phyloP scores from a whole-genome alignment of 768 basidiomycete species.

The Xerocomellus chrysenteron region DNA sequence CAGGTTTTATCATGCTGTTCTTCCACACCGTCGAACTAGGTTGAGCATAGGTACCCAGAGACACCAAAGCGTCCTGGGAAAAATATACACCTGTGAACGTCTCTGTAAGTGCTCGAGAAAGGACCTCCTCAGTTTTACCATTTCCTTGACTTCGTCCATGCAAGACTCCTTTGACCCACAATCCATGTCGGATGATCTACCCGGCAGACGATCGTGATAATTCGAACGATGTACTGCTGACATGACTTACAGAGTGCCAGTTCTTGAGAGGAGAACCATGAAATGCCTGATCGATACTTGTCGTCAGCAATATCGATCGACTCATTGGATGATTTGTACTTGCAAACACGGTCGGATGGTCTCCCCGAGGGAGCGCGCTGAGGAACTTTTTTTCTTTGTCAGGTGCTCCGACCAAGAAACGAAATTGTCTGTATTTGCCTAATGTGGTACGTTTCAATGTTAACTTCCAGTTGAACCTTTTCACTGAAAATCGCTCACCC shows the following conservation, averaged over 20 bases:
- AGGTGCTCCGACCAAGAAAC: conserved; percentile 69
- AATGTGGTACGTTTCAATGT: not conserved
- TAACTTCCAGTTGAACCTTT: not conserved
- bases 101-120: not conserved
- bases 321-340: not conserved
- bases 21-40: conserved; percentile 38
- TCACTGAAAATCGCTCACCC: conserved; percentile 31
- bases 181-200: conserved; percentile 70
- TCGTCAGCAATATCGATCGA: not conserved
- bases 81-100: conserved; percentile 60
- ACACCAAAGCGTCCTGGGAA: conserved; percentile 53
- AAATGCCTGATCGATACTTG: conserved; percentile 48
- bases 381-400: conserved; percentile 69
- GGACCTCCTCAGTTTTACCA: conserved; percentile 37
- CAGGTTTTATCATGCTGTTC: conserved; percentile 48
- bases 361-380: conserved; percentile 39
- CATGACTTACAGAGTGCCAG: conserved; percentile 61
- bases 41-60: conserved; percentile 42
- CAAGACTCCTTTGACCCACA: conserved; percentile 56
- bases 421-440: conserved; percentile 48
- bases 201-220: not conserved
- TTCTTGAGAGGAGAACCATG: conserved; percentile 65
- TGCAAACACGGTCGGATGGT: conserved; percentile 30
- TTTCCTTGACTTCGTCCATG: conserved; percentile 66
- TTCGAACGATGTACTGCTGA: not conserved